Conservation (phyloP, 257 asterid genomes). For the Solanum etuberosum region DNA sequence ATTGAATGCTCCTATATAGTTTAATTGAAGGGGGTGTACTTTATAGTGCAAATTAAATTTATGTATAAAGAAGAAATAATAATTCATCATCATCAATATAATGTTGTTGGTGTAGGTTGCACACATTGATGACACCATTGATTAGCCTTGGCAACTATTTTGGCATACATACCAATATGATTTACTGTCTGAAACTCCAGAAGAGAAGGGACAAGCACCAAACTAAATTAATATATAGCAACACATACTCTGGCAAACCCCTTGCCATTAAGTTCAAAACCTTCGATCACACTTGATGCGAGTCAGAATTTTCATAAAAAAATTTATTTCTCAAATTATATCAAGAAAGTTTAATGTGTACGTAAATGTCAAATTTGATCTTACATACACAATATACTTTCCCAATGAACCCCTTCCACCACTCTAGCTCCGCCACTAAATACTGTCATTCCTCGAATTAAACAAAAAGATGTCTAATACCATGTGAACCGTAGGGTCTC, state of each 20-base stretch:
- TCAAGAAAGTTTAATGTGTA: not conserved
- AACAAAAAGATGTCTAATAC: not conserved
- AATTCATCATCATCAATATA: not conserved
- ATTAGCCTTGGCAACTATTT: not conserved
- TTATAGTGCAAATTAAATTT: not conserved
- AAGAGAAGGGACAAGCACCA: not conserved
- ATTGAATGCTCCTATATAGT: not conserved
- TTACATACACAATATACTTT: not conserved
- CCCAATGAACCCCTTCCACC: rapidly evolving
- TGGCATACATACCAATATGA: not conserved
- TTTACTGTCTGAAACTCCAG: not conserved
- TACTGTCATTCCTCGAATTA: not conserved
- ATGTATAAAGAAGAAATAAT: not conserved
- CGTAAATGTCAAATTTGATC: not conserved
- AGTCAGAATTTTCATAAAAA: not conserved
- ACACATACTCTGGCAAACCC: not conserved
- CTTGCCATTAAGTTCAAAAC: not conserved
- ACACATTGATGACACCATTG: not conserved
- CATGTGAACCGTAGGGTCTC: not conserved
- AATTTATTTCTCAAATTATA: not conserved
- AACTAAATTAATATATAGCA: not conserved
- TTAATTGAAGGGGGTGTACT: not conserved
- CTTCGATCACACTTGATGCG: not conserved
- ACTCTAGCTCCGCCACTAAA: not conserved
- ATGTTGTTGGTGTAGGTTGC: not conserved